Conservation (phyloP, 768 basidiomycete genomes). For the Neoboletus brunneissimus region DNA sequence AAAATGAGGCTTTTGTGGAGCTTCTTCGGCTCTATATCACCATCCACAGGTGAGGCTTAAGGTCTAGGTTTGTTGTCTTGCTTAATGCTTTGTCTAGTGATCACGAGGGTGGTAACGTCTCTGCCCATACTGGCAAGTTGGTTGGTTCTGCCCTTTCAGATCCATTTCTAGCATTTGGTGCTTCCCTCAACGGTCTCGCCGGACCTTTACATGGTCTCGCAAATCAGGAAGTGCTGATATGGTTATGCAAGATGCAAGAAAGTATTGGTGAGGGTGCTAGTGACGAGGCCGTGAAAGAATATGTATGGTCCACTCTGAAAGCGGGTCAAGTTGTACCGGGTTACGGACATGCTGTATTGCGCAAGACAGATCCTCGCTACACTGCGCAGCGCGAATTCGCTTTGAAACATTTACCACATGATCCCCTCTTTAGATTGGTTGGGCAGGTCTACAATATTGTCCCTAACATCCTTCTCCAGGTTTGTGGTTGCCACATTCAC, state of each 20-base stretch:
- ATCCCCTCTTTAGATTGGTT: conserved; percentile 94
- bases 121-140: conserved; percentile 89
- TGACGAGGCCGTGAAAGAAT: conserved; percentile 87
- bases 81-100: conserved; percentile 48
- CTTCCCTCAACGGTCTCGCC: conserved; percentile 93
- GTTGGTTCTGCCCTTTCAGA: conserved; percentile 96
- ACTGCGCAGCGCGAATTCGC: conserved; percentile 89
- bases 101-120: conserved; percentile 98
- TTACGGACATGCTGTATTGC: conserved; percentile 82
- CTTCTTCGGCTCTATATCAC: conserved; percentile 94
- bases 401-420: conserved; percentile 76
- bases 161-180: conserved; percentile 92
- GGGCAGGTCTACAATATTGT: conserved; percentile 86
- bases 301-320: conserved; percentile 94
- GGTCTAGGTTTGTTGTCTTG: neutral
- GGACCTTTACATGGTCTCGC: conserved; percentile 96
- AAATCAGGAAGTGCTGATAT: conserved; percentile 95
- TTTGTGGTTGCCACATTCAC: conserved; percentile 25
- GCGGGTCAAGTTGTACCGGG: conserved; percentile 93
- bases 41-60: conserved; percentile 70
- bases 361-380: conserved; percentile 93
- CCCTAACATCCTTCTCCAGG: conserved; percentile 85
- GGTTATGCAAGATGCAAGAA: conserved; percentile 91
- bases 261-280: conserved; percentile 82
- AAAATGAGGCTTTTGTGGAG: conserved; percentile 86